Evolutionary conservation across 176 grass and related monocot species (phyloP), one percentile per base, ranked within the genome.

Genomic region (Aegilops speltoides): DNA sequence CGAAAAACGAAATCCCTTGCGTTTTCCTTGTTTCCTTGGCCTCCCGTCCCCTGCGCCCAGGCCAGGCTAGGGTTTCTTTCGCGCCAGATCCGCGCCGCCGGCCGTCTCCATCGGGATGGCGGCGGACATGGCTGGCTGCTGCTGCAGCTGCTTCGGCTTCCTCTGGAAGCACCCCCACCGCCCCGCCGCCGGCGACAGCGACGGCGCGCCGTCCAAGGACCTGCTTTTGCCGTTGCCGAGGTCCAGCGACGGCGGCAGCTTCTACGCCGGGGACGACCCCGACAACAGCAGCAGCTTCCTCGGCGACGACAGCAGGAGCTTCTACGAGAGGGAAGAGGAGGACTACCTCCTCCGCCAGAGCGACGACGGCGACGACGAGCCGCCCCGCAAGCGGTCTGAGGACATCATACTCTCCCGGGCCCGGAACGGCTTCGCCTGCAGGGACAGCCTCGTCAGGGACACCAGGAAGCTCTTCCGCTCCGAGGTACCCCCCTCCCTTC

Each of bases 381-480:
- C 54, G 7, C 54, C 54, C 17, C 54, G 54, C 54, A 57, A 57
- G 54, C 54, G 54, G 17, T 57, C 54, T 2, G 54, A 57, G 54
- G 54, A 57, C 54, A 57, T 57, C 54, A 57, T 57, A 7, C 54
- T 57, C 54, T 57, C 54, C 54, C 16, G 54, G 17, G 54, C 54
- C 54, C 54, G 19, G 17, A 57, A 22, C 19, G 54, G 54, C 23
- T 95, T 95, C 60, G 77, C 87, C 57, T 98, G 95, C 70, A 82
- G 95, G 82, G 87, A 93, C 24, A 31, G 88, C 31, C 80, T 84
- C 0, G 95, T 95, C 32, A 98, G 93, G 83, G 95, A 90, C 79
- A 90, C 93, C 3, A 82, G 63, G 40, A 93, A 86, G 50, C 77
- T 89, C 43, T 85, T 82, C 71, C 68, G 90, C 68, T 91, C 85